Evolutionary conservation across 2,329 filamentous ascomycete genomes (phyloP).

Genomic region (Trichophyton rubrum): DNA sequence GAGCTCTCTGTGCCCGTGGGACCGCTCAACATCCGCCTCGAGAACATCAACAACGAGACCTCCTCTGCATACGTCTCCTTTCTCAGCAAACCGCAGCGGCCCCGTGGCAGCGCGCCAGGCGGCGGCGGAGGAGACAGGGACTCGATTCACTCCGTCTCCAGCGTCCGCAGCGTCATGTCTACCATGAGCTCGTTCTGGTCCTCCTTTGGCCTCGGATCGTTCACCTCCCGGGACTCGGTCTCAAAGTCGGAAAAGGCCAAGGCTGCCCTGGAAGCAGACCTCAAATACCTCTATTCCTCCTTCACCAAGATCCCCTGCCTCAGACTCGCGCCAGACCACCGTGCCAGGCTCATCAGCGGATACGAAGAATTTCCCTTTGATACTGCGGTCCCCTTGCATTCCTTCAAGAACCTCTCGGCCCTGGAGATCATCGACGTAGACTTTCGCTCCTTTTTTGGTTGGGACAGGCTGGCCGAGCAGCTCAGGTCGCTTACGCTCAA

Average conservation of each 20-base stretch:
- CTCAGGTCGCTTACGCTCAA: slow-evolving; percentile 79
- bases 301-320: slow-evolving; percentile 97
- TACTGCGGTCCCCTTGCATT: slow-evolving; percentile 87
- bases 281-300: slow-evolving; percentile 93
- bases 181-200: slow-evolving; percentile 91
- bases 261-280: slow-evolving; percentile 67
- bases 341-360: slow-evolving; percentile 75
- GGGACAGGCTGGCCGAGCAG: slow-evolving; percentile 88
- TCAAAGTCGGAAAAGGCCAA: slow-evolving; percentile 85
- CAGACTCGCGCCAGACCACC: slow-evolving; percentile 80
- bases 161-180: slow-evolving; percentile 93
- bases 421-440: slow-evolving; percentile 92
- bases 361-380: slow-evolving; percentile 98
- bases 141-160: slow-evolving; percentile 90
- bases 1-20: slow-evolving; percentile 82
- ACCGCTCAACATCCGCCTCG: slow-evolving; percentile 88
- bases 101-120: slow-evolving; percentile 43
- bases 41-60: slow-evolving; percentile 82
- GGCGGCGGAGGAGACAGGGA: slow-evolving; percentile 53
- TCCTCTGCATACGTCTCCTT: slow-evolving; percentile 91
- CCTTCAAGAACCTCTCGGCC: slow-evolving; percentile 92
- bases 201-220: slow-evolving; percentile 61
- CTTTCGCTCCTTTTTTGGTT: slow-evolving; percentile 92
- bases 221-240: slow-evolving; percentile 52
- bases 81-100: slow-evolving; percentile 67